Evolutionary conservation across 1,139 yeast species (phyloP).

Genomic region (Kurtzmaniella quercitrusa): DNA sequence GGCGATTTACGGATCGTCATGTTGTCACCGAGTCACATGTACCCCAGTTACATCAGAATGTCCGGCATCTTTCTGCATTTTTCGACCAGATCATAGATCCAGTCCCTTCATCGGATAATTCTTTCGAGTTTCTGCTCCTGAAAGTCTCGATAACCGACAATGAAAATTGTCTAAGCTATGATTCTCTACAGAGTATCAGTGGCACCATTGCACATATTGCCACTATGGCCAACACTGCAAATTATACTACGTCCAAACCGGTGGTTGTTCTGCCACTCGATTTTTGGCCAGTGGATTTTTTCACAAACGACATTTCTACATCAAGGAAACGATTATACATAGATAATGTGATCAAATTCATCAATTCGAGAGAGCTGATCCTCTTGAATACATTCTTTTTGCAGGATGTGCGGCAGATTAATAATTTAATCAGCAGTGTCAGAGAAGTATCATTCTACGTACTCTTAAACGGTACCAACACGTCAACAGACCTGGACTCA

Average conservation of each 20-base stretch:
- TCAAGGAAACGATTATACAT: background rate
- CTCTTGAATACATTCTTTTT: conserved; percentile 26
- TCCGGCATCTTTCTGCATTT: background rate
- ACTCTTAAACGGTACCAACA: background rate
- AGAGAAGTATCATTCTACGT: conserved; percentile 34
- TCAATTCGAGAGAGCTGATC: conserved; percentile 19
- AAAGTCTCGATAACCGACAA: background rate
- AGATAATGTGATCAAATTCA: conserved; percentile 43
- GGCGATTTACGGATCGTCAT: conserved; percentile 5
- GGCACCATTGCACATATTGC: background rate
- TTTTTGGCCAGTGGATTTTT: conserved; percentile 14
- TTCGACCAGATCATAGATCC: background rate
- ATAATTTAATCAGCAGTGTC: conserved; percentile 50
- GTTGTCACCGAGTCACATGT: background rate
- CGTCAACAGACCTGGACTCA: background rate
- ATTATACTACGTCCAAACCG: background rate
- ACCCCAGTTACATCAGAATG: background rate
- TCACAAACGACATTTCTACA: background rate
- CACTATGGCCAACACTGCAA: background rate
- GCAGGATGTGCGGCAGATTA: conserved; percentile 40
- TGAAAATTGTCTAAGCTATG: background rate
- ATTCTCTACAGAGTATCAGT: background rate
- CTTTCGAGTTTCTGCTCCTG: background rate
- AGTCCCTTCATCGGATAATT: background rate
- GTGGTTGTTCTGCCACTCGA: conserved; percentile 19